Evolutionary conservation across 1,139 yeast genomes (phyloP).

Genomic region (Zygosaccharomyces pseudobailii): DNA sequence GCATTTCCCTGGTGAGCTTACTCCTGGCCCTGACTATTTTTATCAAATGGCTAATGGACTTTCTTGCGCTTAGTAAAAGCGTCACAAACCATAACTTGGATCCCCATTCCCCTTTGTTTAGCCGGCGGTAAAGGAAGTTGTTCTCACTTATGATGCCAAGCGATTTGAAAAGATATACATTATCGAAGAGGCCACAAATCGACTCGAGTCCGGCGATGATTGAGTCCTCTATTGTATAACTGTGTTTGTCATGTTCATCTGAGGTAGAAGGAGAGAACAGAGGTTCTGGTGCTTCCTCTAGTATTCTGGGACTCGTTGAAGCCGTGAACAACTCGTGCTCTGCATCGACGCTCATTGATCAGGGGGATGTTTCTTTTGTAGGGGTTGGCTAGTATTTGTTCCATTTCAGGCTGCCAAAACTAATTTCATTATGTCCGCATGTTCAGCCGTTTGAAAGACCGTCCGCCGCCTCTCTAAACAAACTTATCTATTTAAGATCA

Average conservation of each 20-base stretch:
- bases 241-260: not conserved
- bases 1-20: conserved; percentile 12
- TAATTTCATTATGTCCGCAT: not conserved
- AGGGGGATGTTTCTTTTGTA: not conserved
- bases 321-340: not conserved
- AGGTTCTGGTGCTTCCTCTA: not conserved
- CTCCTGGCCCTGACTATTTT: conserved; percentile 9
- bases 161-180: conserved; percentile 24
- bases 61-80: conserved; percentile 21
- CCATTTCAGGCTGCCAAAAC: not conserved
- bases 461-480: not conserved
- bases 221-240: conserved; percentile 12
- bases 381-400: not conserved
- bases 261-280: not conserved
- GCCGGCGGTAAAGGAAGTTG: conserved; percentile 20
- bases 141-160: conserved; percentile 25
- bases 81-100: conserved; percentile 29
- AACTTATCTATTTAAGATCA: not conserved
- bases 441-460: conserved; percentile 1
- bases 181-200: conserved; percentile 25
- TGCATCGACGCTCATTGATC: not conserved
- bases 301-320: not conserved
- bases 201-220: conserved; percentile 20
- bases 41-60: conserved; percentile 13
- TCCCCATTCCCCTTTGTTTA: conserved; percentile 26